phyloP scores from a whole-genome alignment of 2,329 filamentous ascomycete genomes.

The Cryphonectria parasitica region DNA sequence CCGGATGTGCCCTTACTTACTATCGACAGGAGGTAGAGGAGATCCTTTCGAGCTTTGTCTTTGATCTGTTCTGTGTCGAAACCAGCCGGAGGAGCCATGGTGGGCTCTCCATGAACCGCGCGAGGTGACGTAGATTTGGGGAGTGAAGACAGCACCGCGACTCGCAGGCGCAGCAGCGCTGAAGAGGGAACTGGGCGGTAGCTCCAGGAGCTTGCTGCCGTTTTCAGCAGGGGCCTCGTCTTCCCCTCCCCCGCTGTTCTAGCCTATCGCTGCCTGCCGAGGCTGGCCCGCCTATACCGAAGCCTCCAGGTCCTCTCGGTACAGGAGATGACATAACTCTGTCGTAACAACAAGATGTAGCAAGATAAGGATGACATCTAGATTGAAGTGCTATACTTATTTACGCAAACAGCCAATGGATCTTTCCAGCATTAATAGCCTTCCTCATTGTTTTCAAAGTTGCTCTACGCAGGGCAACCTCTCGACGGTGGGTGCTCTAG shows the following conservation, averaged over 20 bases:
- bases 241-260: background rate
- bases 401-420: background rate
- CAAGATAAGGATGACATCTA: background rate
- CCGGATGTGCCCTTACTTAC: slow-evolving; percentile 65
- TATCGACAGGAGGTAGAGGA: slow-evolving; percentile 89
- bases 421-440: background rate
- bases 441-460: background rate
- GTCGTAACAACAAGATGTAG: background rate
- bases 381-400: background rate
- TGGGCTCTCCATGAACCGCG: slow-evolving; percentile 54
- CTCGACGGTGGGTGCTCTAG: background rate
- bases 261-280: slow-evolving; percentile 12
- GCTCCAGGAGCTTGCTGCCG: slow-evolving; percentile 6
- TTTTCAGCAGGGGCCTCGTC: background rate
- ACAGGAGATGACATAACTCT: background rate
- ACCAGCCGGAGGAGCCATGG: slow-evolving; percentile 70
- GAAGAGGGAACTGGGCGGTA: background rate
- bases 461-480: background rate
- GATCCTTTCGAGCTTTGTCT: slow-evolving; percentile 82
- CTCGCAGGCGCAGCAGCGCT: background rate
- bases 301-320: background rate
- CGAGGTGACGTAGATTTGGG: slow-evolving; percentile 20
- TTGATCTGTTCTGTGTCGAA: slow-evolving; percentile 78
- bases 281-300: background rate
- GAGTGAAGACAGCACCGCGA: slow-evolving; percentile 6